Conservation (phyloP, 345 rosid genomes). For the Populus davidiana region DNA sequence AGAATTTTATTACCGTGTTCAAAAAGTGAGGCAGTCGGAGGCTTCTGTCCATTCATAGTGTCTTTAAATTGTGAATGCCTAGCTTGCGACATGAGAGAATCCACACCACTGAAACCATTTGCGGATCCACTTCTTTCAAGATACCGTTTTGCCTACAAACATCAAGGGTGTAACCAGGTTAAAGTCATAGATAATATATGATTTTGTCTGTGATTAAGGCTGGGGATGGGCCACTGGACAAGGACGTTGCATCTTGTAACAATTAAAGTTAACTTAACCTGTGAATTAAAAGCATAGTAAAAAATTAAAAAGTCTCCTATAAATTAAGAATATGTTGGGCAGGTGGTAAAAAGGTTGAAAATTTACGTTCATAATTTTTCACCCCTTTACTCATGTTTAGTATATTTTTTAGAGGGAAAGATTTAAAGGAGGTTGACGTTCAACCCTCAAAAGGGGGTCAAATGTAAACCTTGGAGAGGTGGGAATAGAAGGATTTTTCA, state of each 20-base stretch:
- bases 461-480: no score
- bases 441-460: no score
- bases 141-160: conserved; percentile 20
- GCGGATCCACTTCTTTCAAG: conserved; percentile 25
- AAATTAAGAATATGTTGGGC: neutral
- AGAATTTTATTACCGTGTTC: conserved; percentile 26
- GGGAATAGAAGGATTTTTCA: no score
- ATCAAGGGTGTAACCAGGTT: neutral
- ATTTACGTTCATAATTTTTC: no score
- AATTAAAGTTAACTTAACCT: neutral
- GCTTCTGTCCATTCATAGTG: conserved; percentile 16
- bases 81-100: conserved; percentile 19
- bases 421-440: no score
- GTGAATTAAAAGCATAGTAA: neutral
- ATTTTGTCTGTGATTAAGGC: neutral
- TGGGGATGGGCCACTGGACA: conserved; percentile 1
- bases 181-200: neutral
- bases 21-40: conserved; percentile 24
- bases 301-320: neutral
- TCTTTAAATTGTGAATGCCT: conserved; percentile 20
- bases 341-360: no score
- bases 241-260: neutral
- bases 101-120: conserved; percentile 16
- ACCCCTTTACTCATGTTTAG: no score
- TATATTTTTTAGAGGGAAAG: no score